These are phyloP conservation scores for Aegilops umbellulata DNA, from an alignment of 176 grass and related monocot species.

Conservation along the genomic window DNA sequence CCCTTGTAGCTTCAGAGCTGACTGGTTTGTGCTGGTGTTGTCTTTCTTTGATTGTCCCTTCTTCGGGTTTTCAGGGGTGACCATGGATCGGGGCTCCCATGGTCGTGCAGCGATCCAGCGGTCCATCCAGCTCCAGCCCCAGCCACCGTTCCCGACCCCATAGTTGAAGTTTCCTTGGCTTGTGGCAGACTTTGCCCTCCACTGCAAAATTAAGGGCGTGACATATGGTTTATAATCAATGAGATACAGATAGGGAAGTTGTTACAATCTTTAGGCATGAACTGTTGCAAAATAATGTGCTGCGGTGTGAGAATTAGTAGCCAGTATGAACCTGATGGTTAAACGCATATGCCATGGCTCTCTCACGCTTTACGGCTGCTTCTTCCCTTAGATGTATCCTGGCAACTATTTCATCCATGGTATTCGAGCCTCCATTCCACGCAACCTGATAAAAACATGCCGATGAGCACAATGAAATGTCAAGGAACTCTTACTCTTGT, in stretches of 20 bases:
- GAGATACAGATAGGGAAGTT: neutral
- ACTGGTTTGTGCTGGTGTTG: constrained; percentile 37
- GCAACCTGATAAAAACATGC: constrained; percentile 58
- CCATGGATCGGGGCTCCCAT: constrained; percentile 74
- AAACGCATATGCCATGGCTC: constrained; percentile 92
- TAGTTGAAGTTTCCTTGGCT: constrained; percentile 73
- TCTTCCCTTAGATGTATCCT: constrained; percentile 95
- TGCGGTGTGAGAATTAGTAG: neutral
- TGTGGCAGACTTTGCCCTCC: constrained; percentile 76
- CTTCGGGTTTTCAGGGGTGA: constrained; percentile 40
- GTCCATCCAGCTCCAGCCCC: constrained; percentile 98
- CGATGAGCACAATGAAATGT: neutral
- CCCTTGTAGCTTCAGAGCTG: constrained; percentile 46
- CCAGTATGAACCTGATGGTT: constrained; percentile 75
- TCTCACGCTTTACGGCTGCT: constrained; percentile 84
- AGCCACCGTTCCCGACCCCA: constrained; percentile 65
- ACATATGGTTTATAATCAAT: neutral
- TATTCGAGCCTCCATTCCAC: constrained; percentile 83
- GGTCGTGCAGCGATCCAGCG: constrained; percentile 87
- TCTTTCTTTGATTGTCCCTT: constrained; percentile 51
- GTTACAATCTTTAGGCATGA: neutral
- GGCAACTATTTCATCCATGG: constrained; percentile 77
- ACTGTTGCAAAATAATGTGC: neutral
- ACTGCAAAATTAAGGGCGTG: constrained; percentile 40
- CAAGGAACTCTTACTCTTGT: neutral